Conservation (phyloP, 140 eudicot genomes). For the Anethum foeniculum region DNA sequence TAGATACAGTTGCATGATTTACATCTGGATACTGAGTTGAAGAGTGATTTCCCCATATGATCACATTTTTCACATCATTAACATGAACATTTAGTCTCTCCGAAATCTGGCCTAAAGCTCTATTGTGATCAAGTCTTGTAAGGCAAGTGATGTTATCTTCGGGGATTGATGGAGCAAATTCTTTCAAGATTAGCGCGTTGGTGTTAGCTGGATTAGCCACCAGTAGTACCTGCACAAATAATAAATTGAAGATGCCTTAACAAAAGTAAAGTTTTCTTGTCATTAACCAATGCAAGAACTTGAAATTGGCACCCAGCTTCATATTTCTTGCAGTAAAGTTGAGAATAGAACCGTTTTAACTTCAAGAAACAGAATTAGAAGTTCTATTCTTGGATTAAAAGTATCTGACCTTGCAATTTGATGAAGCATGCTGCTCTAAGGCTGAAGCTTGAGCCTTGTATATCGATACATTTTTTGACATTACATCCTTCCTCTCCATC, state of each 20-base stretch:
- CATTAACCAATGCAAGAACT: not conserved
- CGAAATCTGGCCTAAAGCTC: constrained; percentile 60
- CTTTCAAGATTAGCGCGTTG: constrained; percentile 74
- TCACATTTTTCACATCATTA: constrained; percentile 64
- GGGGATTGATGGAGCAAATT: constrained; percentile 73
- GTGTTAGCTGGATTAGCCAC: constrained; percentile 85
- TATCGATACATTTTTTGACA: constrained; percentile 44
- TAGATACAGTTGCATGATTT: constrained; percentile 56
- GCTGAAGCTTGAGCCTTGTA: constrained; percentile 57
- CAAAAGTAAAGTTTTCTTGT: not conserved
- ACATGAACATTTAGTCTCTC: constrained; percentile 53
- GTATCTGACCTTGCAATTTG: constrained; percentile 41
- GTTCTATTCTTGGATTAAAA: not conserved
- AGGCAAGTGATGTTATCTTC: constrained; percentile 79
- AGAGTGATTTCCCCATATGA: constrained; percentile 82
- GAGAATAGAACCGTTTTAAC: not conserved
- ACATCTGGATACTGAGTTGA: constrained; percentile 69
- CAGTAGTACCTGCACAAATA: constrained; percentile 52
- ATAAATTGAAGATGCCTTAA: constrained; percentile 1
- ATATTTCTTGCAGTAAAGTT: not conserved
- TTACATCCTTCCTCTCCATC: constrained; percentile 48
- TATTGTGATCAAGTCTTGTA: constrained; percentile 82
- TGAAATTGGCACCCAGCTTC: not conserved
- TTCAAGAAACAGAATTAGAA: not conserved
- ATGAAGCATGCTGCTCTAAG: constrained; percentile 41